These are phyloP conservation scores for Ogataea chonburiensis DNA, from an alignment of 805 yeast species.

Conservation along the genomic window DNA sequence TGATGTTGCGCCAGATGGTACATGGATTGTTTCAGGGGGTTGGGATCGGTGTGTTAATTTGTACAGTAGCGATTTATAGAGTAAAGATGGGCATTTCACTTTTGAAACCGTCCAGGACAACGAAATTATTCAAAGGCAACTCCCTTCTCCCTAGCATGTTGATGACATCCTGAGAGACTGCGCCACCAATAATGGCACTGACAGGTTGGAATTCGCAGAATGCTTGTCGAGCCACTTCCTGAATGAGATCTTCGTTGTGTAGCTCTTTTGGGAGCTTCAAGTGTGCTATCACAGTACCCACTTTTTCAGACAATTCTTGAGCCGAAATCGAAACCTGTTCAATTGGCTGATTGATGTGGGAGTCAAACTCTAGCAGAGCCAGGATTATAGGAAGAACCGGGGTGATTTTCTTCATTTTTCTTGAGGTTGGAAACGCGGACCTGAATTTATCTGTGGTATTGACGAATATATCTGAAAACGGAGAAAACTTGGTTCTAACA, in stretches of 20 bases:
- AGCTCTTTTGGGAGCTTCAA: constrained; percentile 48
- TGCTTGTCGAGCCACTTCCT: constrained; percentile 46
- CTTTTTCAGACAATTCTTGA: constrained; percentile 31
- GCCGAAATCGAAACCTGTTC: constrained; percentile 24
- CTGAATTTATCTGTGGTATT: constrained; percentile 35
- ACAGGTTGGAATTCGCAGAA: constrained; percentile 74
- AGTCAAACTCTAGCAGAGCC: constrained; percentile 50
- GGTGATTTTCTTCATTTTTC: constrained; percentile 47
- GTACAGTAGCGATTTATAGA: constrained; percentile 34
- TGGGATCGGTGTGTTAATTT: constrained; percentile 82
- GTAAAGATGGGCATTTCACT: constrained; percentile 77
- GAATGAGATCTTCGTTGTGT: constrained; percentile 33
- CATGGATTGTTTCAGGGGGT: constrained; percentile 59
- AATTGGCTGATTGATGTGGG: constrained; percentile 26
- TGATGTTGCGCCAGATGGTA: constrained; percentile 48
- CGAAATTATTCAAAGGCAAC: constrained; percentile 77
- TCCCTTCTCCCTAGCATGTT: constrained; percentile 75
- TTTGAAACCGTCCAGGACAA: constrained; percentile 69
- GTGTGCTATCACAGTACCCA: constrained; percentile 34
- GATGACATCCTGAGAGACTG: constrained; percentile 85
- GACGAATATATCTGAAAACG: constrained; percentile 37
- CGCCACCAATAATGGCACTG: constrained; percentile 86
- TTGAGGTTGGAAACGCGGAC: constrained; percentile 27
- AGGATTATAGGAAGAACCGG: constrained; percentile 59
- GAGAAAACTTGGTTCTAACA: constrained; percentile 37